These are phyloP conservation scores for Trichoderma atroviride DNA, from an alignment of 2,329 filamentous ascomycete genomes.

Conservation along the genomic window DNA sequence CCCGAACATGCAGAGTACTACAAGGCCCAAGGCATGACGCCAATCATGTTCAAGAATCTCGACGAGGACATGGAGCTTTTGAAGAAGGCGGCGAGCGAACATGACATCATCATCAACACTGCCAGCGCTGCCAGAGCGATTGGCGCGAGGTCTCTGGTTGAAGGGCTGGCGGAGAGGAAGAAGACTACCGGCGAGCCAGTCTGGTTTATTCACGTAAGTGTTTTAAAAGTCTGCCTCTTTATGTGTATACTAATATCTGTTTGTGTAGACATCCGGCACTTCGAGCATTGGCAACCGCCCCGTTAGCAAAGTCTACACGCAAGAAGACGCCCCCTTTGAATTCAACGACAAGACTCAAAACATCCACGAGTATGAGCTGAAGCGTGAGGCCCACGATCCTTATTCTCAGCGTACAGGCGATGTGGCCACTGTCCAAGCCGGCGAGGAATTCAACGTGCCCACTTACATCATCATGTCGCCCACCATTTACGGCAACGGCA, in stretches of 20 bases:
- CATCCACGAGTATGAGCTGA: constrained; percentile 46
- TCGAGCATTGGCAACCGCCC: constrained; percentile 49
- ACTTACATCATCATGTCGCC: constrained; percentile 51
- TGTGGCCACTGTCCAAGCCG: constrained; percentile 45
- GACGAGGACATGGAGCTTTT: constrained; percentile 32
- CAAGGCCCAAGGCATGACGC: constrained; percentile 30
- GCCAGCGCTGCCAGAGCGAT: constrained; percentile 43
- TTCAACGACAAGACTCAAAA: constrained; percentile 48
- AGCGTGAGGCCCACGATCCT: constrained; percentile 40
- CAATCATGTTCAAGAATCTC: constrained; percentile 33
- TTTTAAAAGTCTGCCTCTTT: background rate
- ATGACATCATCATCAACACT: constrained; percentile 48
- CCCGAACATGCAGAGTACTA: constrained; percentile 35
- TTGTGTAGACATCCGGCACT: constrained; percentile 43
- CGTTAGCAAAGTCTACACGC: constrained; percentile 37
- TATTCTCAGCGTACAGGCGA: constrained; percentile 51
- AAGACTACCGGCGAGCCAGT: constrained; percentile 40
- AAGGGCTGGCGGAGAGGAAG: constrained; percentile 45
- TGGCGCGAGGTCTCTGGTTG: constrained; percentile 46
- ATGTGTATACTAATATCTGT: background rate
- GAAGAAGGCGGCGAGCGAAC: constrained; percentile 31
- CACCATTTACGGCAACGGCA: constrained; percentile 50
- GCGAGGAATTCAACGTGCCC: constrained; percentile 45
- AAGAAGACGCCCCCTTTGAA: constrained; percentile 32
- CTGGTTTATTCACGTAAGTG: constrained; percentile 44